A percentile compares a stretch with the other conserved stretches of the same genome.
Evolutionary conservation across 495 filamentous ascomycete species (phyloP).

Genomic region (Hyaloscypha hepaticicola): DNA sequence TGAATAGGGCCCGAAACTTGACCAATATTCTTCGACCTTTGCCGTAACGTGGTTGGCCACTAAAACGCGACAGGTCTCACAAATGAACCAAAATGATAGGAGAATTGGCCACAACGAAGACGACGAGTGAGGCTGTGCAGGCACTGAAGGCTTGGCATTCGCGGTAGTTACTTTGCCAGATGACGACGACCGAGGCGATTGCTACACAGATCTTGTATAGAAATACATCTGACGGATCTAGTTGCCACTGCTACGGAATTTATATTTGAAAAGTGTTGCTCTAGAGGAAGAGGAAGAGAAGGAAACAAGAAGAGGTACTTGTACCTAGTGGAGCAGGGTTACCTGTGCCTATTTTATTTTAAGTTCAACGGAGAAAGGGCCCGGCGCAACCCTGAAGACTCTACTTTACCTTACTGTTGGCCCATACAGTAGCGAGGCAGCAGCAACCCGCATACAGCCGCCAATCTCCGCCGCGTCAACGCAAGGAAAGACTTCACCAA

Average conservation of each 20-base stretch:
- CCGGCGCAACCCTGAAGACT: too few relatives aligned
- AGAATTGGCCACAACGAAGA: neutral
- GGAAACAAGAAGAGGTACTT: too few relatives aligned
- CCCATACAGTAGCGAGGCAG: neutral
- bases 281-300: too few relatives aligned
- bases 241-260: neutral
- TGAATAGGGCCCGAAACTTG: slow-evolving; percentile 1
- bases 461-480: neutral
- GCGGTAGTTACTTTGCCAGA: neutral
- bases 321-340: too few relatives aligned
- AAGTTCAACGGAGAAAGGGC: too few relatives aligned
- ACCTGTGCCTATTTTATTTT: too few relatives aligned
- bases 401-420: too few relatives aligned
- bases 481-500: neutral
- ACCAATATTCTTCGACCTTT: neutral
- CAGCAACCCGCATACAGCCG: neutral
- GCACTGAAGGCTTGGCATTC: neutral
- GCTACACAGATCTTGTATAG: neutral
- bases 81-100: slow-evolving; percentile 5
- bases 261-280: too few relatives aligned
- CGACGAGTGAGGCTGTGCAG: slow-evolving; percentile 17
- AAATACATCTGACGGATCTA: neutral
- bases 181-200: slow-evolving; percentile 9
- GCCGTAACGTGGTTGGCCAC: neutral
- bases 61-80: neutral